Base-by-base conservation (phyloP, 2,329 filamentous ascomycete genomes). In the Karstenula rhodostoma region DNA sequence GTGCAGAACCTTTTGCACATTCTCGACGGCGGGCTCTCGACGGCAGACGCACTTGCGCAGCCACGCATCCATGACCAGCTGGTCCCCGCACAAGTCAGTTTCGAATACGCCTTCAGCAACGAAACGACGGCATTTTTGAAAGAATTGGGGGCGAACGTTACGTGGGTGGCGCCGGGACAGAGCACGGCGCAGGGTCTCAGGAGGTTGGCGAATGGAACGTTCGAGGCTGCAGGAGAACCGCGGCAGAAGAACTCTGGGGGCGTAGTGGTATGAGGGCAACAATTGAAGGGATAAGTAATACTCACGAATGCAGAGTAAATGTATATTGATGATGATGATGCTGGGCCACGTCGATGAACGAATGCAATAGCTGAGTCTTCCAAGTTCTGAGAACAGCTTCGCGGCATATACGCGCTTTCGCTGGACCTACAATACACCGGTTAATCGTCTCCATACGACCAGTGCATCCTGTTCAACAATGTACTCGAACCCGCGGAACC, bases 41-140 rank as follows among this genome's bases (percentile, higher is more conserved):
- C 89, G 5, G 76, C 79, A 0, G 80, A 90, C 53, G 90, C 92
- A 0, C 81, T 96, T 15, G 82, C 81, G 0, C 77, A 85, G 69
- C 90, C 90, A 0, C 82, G 93, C 9, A 79, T 96, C 23, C 93
- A 96, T 72, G 92, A 96, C 72, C 93, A 96, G 78, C 81, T 96
- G 10, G 82, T 93, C 56, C 93, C 93, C 0, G 89, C 93, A 67
- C 78, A 79, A 51, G 84, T 89, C 1, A 80, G 80, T 0, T 89
- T 95, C 56, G 93, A 96, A 78, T 87, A 86, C 33, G 76, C 76
- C 0, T 96, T 90, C 67, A 84, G 91, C 67, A 89, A 90, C 63
- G 72, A 68, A 1, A 90, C 88, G 0, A 86, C 87, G 5, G 85
- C 82, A 1, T 89, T 85, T 62, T 84, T 97, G 85, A 77, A 79